Conservation (phyloP, 441 rosid species). For the Mallotus japonicus region DNA sequence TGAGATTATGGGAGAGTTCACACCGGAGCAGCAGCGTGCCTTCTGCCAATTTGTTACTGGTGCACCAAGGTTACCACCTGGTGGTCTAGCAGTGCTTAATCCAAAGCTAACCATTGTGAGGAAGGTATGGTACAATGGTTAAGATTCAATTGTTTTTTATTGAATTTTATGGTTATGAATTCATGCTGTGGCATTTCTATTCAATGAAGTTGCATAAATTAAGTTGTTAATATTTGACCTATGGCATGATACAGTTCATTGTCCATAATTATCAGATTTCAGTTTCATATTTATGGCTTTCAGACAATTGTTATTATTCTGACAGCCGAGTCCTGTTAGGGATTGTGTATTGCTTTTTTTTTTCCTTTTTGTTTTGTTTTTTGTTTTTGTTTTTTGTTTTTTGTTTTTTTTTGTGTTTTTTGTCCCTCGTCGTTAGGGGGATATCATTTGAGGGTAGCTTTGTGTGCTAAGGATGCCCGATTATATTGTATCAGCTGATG, state of each 20-base stretch:
- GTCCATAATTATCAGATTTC: background rate
- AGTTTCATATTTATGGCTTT: background rate
- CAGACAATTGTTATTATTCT: background rate
- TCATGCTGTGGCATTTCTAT: background rate
- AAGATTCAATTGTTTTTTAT: background rate
- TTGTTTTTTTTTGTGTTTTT: background rate
- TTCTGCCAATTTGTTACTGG: conserved; percentile 99
- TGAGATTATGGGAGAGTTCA: conserved; percentile 96
- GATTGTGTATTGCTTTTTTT: background rate
- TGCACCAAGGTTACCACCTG: conserved; percentile 98
- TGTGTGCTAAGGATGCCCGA: background rate
- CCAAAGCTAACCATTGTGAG: conserved; percentile 97
- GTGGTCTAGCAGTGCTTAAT: conserved; percentile 93
- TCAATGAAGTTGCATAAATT: background rate
- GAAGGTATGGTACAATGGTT: conserved; percentile 54
- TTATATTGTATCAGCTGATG: background rate
- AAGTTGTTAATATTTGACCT: background rate
- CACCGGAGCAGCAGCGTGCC: conserved; percentile 95
- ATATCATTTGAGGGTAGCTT: background rate
- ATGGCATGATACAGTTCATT: too few species aligned
- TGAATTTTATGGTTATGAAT: background rate
- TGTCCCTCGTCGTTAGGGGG: background rate
- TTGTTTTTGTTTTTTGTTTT: background rate
- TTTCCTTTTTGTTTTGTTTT: background rate
- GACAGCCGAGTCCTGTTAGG: background rate